These are phyloP conservation scores for Kwoniella dendrophila DNA, from an alignment of 768 basidiomycete genomes.

Conservation along the genomic window DNA sequence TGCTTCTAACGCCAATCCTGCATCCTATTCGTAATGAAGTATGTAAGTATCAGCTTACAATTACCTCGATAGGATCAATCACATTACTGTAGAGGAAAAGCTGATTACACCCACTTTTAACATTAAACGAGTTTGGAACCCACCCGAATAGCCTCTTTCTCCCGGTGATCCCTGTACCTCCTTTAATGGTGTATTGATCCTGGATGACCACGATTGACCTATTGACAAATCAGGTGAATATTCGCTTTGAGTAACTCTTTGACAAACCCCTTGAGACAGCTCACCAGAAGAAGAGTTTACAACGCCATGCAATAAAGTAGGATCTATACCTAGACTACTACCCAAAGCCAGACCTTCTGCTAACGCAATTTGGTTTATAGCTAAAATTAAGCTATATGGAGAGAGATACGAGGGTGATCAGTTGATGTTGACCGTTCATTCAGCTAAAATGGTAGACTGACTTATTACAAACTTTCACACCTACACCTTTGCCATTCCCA, in stretches of 20 bases:
- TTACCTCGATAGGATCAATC: too few species aligned
- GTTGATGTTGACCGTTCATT: background rate
- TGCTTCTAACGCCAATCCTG: constrained; percentile 44
- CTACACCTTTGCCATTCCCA: constrained; percentile 43
- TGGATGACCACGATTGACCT: constrained; percentile 51
- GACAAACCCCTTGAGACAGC: background rate
- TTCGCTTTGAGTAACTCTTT: too few species aligned
- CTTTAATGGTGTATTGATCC: constrained; percentile 39
- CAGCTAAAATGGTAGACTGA: background rate
- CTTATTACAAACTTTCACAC: constrained; percentile 47
- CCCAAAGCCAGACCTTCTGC: constrained; percentile 47
- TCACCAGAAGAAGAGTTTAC: constrained; percentile 46
- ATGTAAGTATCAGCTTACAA: too few species aligned
- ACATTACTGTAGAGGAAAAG: background rate
- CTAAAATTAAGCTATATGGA: constrained; percentile 38
- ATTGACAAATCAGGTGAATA: background rate
- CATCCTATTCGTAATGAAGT: too few species aligned
- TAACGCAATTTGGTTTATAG: constrained; percentile 50
- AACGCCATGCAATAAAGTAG: constrained; percentile 36
- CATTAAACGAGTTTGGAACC: constrained; percentile 48
- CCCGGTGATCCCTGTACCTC: constrained; percentile 37
- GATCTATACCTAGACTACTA: constrained; percentile 39
- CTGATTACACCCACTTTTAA: constrained; percentile 35
- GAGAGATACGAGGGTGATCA: background rate
- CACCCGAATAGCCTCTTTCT: constrained; percentile 35